A percentile compares a stretch with the other conserved stretches of the same genome.
Conservation (phyloP, 2,329 filamentous ascomycete genomes). For the Amesomyces nigricolor region DNA sequence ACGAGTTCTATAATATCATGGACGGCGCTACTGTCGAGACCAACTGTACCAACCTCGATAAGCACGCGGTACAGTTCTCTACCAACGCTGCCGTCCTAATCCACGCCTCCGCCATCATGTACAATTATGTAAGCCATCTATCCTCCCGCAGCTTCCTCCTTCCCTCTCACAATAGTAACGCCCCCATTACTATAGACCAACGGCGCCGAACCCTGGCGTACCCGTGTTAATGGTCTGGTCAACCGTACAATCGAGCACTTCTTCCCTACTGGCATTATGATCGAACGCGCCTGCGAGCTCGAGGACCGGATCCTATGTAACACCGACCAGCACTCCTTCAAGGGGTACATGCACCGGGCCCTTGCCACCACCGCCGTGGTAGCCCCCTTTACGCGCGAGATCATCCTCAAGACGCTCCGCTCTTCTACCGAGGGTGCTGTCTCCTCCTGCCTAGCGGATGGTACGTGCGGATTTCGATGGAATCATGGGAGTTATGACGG, state of each 20-base stretch:
- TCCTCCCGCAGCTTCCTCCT: no score
- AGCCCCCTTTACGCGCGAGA: conserved; percentile 9
- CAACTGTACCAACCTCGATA: conserved; percentile 48
- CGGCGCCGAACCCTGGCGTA: conserved; percentile 44
- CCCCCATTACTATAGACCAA: conserved; percentile 35
- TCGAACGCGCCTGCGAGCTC: conserved; percentile 50
- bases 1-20: conserved; percentile 51
- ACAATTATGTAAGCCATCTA: conserved; percentile 44
- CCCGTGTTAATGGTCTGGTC: conserved; percentile 43
- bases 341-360: conserved; percentile 49
- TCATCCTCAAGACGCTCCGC: conserved; percentile 40
- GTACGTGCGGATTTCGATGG: conserved; percentile 48
- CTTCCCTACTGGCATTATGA: conserved; percentile 35
- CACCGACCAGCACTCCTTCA: conserved; percentile 54
- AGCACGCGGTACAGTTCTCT: conserved; percentile 50
- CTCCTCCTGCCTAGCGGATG: conserved; percentile 40
- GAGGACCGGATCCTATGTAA: conserved; percentile 45
- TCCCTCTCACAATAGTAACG: neutral
- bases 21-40: conserved; percentile 49
- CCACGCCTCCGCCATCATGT: conserved; percentile 58
- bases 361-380: conserved; percentile 39
- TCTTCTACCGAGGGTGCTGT: conserved; percentile 45
- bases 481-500: conserved; percentile 41
- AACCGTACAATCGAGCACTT: conserved; percentile 33
- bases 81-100: conserved; percentile 56